Evolutionary conservation across 345 rosid species (phyloP), one percentile per base, ranked within the genome.

Genomic region (Punica granatum): DNA sequence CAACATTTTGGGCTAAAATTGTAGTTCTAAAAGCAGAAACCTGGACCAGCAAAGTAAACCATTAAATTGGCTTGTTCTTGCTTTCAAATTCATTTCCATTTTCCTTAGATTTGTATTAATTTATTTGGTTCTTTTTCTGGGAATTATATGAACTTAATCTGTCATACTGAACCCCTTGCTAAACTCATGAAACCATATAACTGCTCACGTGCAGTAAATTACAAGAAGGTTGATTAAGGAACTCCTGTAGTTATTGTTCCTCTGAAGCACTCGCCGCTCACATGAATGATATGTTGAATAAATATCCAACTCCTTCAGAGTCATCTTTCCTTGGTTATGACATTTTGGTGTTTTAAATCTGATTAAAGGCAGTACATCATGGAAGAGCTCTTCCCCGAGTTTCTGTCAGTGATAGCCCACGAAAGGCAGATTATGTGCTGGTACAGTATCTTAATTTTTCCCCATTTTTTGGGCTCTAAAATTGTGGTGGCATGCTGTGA

Each of bases 381-480:
- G 98, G 98, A 33, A 87, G 79, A 76, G 92, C 96, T 81, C 92
- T 92, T 39, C 73, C 90, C 32, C 84, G 85, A 72, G 86, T 83
- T 49, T 87, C 93, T 65, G 77, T 84, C 64, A 76, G 76, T 60
- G 66, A 62, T 63, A 75, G 58, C 70, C 80, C 75, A 37, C 75
- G 42, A 71, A 90, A 90, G 82, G 84, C 93, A 56, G 96, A 88
- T 77, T 88, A 88, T 76, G 36, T 87, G 35, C 77, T 92, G 89
- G 98, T 92, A 85, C 61, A 62, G 0, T 70, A 42, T 54, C 41
- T 37, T 37, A 4, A 4, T 37, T 37, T 51, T 23, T 43, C 14
- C 37, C 37, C 32, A 4, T 31, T 10, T 37, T 5, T 37, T 32
- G 37, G n/a, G 6, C 23, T 33, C 42, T 62, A 34, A 5, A 61